Evolutionary conservation across 2,329 filamentous ascomycete species (phyloP), one percentile per base, ranked within the genome.

Genomic region (Metarhizium humberi): DNA sequence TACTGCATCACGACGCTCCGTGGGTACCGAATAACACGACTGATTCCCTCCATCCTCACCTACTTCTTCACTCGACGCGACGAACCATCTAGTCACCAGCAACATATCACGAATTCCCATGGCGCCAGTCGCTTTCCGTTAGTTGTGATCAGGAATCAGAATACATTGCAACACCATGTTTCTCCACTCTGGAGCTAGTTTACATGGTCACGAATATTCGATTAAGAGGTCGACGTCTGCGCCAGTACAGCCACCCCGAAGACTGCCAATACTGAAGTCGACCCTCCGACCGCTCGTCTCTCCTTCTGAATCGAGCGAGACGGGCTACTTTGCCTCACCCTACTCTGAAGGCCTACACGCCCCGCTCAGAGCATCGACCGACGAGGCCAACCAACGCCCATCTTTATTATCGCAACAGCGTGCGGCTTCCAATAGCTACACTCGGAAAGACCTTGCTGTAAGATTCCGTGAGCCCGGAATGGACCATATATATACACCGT

Each of bases 151-250:
- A 18, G 32, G 14, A n/a, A 25, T 20, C 50, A 48, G 40, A 32
- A 34, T 25, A 25, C 14, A 18, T 50, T 32, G 32, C 54, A 29
- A 16, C 25, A 52, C 40, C 29, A 84, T 84, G 81, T 81, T 84
- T 63, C 69, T 84, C 38, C 81, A 84, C 62, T 74, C 79, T 18
- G 80, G 79, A 49, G 80, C 80, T 51, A 78, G 79, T 67, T 72
- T 84, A 20, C 80, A 84, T 63, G 80, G 80, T 65, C 80, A 83
- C 64, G 79, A 83, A 64, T 83, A 79, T 62, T 81, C 79, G 34
- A 67, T 68, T 55, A 67, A 69, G 48, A 63, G 68, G 54, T 56
- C 67, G 29, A 61, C 68, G 4, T 45, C 55, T n/a, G 53, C 45
- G 16, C 63, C 65, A 43, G 60, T 67, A 54, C 68, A 66, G 59